These are phyloP conservation scores for Nitzschia inconspicua DNA, from an alignment of 108 stramenopile genomes.

Conservation along the genomic window DNA sequence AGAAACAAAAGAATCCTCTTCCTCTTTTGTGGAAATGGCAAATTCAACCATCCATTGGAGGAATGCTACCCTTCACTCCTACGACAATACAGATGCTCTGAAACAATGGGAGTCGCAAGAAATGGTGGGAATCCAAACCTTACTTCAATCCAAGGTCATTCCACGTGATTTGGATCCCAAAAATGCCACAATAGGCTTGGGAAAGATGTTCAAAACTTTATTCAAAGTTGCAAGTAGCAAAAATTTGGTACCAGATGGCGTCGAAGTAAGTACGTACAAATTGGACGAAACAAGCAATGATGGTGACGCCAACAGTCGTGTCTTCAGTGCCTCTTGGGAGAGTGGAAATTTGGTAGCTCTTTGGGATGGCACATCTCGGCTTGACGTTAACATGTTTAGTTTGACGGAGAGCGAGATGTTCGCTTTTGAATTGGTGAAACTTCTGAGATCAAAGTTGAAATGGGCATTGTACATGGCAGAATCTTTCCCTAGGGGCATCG, in stretches of 20 bases:
- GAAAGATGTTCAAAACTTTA: no score
- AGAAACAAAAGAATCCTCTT: no score
- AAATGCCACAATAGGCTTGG: no score
- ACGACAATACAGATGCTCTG: not conserved
- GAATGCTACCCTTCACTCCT: not conserved
- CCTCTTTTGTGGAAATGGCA: no score
- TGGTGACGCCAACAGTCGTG: no score
- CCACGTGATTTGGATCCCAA: no score
- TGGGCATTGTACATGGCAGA: not conserved
- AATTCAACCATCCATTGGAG: not conserved
- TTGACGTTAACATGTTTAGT: slow-evolving; percentile 63
- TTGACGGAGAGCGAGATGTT: slow-evolving; percentile 26
- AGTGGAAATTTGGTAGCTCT: slow-evolving; percentile 39
- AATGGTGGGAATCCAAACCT: not conserved
- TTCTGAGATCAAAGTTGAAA: no score
- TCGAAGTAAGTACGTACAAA: no score
- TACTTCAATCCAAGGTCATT: no score
- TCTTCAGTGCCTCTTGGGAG: slow-evolving; percentile 32
- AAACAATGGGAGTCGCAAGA: slow-evolving; percentile 2
- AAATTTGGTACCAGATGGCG: no score
- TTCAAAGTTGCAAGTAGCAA: no score
- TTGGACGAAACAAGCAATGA: no score
- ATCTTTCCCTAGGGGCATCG: slow-evolving; percentile 16
- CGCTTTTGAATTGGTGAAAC: not conserved
- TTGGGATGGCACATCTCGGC: slow-evolving; percentile 58